Base-by-base conservation (phyloP, 2,329 filamentous ascomycete species). In the Malbranchea zuffiana region DNA sequence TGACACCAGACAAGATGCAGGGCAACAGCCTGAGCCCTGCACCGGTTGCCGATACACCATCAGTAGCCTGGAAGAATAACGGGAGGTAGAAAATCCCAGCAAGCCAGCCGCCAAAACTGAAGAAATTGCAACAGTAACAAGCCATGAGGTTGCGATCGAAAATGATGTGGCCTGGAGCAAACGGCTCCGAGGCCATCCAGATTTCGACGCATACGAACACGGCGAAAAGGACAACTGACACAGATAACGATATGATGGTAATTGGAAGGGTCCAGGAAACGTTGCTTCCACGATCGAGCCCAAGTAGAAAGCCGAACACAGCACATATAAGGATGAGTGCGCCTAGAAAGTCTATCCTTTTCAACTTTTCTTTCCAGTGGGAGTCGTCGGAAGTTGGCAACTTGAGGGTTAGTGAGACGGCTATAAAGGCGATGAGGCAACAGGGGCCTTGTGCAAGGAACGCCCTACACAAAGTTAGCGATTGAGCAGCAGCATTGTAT, bases 31-130 rank as follows among this genome's bases (percentile, higher is more conserved):
- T 63, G 1, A 80, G 42, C 1, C 81, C 81, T 3, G 80, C 73
- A 37, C 66, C 56, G 0, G 78, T 76, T 1, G 82, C 78, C 3
- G 69, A 71, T 16, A 76, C 61, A 4, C 73, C 74, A 33, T 79
- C 66, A 1, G 80, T 77, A 4, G 78, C 81, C 57, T 88, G 83
- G 59, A 82, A 83, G 58, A 80, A 84, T 2, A 88, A 64, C 1
- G 82, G 80, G n/a, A 83, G 62, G 59, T 82, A 83, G 63, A 84
- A 88, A 3, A 82, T 46, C 1, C 69, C 60, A 0, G 72, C 69
- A 31, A 77, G 56, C 63, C 66, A 72, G 10, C 71, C 76, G 1
- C 67, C 74, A 36, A 80, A 71, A 35, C 71, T 68, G 55, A 83
- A 85, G 60, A 85, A 82, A 55, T 85, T 85, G 54, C 74, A 74